phyloP scores from a whole-genome alignment of 305 asterid genomes.

The Fraxinus paxiana region DNA sequence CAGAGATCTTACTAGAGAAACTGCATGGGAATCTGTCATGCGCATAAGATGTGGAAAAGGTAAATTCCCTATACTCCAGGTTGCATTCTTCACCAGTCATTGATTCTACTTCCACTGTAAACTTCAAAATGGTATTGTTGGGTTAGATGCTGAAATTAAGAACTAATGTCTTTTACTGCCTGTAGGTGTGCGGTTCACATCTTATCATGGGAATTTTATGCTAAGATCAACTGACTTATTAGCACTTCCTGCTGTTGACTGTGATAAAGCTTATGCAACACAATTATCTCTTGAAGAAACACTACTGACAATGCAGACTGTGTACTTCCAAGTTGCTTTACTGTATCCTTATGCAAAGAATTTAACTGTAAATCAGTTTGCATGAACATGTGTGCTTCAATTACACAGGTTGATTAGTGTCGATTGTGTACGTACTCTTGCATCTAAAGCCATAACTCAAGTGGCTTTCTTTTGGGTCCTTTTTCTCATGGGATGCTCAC shows the following conservation, averaged over 20 bases:
- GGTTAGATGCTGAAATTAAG: constrained; percentile 24
- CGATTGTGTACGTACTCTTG: neutral
- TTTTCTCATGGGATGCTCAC: neutral
- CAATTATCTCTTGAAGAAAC: constrained; percentile 93
- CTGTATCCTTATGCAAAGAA: constrained; percentile 67
- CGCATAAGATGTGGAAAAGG: constrained; percentile 99
- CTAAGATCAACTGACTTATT: constrained; percentile 87
- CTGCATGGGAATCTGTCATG: constrained; percentile 99
- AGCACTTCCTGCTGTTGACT: constrained; percentile 96
- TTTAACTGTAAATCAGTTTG: constrained; percentile 11
- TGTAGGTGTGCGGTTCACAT: constrained; percentile 91
- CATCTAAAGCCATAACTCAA: neutral
- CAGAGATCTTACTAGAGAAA: constrained; percentile 92
- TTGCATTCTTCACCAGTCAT: neutral
- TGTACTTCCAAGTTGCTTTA: constrained; percentile 90
- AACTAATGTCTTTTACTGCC: constrained; percentile 20
- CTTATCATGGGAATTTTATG: constrained; percentile 98
- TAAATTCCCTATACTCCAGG: constrained; percentile 24
- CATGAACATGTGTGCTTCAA: constrained; percentile 1
- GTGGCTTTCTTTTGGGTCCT: neutral
- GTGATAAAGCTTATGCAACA: constrained; percentile 95
- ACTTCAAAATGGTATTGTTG: constrained; percentile 2
- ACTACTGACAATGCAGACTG: constrained; percentile 67
- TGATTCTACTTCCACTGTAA: neutral
- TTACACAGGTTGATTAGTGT: neutral